phyloP scores from a whole-genome alignment of 2,329 filamentous ascomycete species.

The Epichloe elymi region DNA sequence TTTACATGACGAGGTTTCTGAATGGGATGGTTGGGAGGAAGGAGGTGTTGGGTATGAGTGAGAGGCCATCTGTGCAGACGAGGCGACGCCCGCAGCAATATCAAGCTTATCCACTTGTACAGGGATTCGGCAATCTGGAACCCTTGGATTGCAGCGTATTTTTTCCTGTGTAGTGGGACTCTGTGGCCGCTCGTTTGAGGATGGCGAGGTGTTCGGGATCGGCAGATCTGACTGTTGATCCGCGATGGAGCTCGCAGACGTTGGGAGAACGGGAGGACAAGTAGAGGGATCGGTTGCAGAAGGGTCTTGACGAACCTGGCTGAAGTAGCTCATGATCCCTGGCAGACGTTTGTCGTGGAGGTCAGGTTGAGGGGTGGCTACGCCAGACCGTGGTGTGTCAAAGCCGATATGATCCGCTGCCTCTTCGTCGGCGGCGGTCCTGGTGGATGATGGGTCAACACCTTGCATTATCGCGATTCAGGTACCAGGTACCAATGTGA shows the following conservation, averaged over 20 bases:
- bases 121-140: constrained; percentile 5
- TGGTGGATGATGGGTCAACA: constrained; percentile 40
- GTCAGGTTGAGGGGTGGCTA: constrained; percentile 88
- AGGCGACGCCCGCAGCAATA: constrained; percentile 11
- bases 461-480: constrained; percentile 26
- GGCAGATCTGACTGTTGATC: constrained; percentile 11
- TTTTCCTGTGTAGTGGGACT: constrained; percentile 12
- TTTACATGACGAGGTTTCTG: constrained; percentile 18
- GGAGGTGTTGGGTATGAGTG: constrained; percentile 44
- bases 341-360: constrained; percentile 89
- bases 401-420: constrained; percentile 65
- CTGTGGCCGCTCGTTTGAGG: constrained; percentile 14
- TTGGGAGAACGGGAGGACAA: constrained; percentile 24
- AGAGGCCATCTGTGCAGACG: constrained; percentile 13
- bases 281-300: constrained; percentile 31
- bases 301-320: constrained; percentile 93
- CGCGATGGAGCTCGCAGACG: constrained; percentile 21
- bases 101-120: constrained; percentile 8
- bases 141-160: constrained; percentile 13
- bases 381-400: constrained; percentile 77
- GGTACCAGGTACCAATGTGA: constrained; percentile 7
- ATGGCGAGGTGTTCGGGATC: constrained; percentile 18
- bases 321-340: constrained; percentile 94
- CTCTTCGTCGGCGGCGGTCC: constrained; percentile 54
- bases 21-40: constrained; percentile 33